Conservation (phyloP, 1,284 basidiomycete genomes). For the Cystobasidium slooffiae region DNA sequence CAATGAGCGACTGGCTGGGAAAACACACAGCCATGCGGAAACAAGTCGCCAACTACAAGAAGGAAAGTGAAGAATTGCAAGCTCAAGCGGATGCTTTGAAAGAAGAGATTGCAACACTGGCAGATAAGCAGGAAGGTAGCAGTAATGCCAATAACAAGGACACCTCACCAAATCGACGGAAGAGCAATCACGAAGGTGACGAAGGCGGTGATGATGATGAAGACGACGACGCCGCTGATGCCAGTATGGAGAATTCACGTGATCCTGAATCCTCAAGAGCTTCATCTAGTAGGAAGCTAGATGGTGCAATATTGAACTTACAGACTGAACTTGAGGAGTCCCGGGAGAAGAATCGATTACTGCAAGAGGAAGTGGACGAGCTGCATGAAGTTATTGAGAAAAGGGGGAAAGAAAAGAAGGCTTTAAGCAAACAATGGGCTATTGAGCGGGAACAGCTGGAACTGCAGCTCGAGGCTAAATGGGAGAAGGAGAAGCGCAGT, state of each 20-base stretch:
- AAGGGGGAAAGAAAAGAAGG: constrained; percentile 17
- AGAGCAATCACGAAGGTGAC: neutral
- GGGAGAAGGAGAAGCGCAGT: constrained; percentile 7
- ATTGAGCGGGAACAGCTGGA: neutral
- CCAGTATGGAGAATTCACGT: too few relatives aligned
- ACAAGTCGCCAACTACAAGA: constrained; percentile 21
- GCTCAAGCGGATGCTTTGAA: constrained; percentile 18
- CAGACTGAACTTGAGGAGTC: neutral
- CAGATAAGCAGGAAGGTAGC: neutral
- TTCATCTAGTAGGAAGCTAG: too few relatives aligned
- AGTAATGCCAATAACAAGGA: neutral
- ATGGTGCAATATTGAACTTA: too few relatives aligned
- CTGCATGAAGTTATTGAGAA: neutral
- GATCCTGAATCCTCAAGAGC: too few relatives aligned
- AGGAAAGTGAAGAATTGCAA: constrained; percentile 25
- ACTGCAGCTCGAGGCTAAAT: neutral
- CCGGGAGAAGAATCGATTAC: constrained; percentile 9
- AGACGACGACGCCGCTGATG: too few relatives aligned
- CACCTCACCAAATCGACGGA: neutral
- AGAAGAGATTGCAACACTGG: constrained; percentile 9
- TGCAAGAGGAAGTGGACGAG: constrained; percentile 1
- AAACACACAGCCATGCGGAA: constrained; percentile 12
- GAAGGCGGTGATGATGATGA: neutral
- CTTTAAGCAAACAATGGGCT: constrained; percentile 1
- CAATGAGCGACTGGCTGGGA: neutral